These are phyloP conservation scores for Wickerhamomyces bovis DNA, from an alignment of 805 yeast species.

Conservation along the genomic window DNA sequence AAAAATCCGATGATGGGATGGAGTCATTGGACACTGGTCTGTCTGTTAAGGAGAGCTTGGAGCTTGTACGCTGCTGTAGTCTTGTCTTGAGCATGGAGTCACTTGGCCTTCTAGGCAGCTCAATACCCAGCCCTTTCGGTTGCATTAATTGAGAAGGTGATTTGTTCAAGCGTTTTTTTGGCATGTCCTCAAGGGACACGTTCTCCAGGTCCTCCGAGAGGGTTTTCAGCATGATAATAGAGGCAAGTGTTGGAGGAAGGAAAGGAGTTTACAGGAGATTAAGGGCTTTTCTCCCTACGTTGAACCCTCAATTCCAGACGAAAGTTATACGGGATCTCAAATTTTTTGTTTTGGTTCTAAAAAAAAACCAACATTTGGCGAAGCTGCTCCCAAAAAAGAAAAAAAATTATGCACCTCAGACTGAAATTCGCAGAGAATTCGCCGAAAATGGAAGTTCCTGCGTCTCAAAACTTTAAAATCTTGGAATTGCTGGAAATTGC, in stretches of 20 bases:
- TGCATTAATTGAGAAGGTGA: slow-evolving; percentile 3
- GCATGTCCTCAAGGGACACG: slow-evolving; percentile 10
- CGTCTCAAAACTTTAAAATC: background rate
- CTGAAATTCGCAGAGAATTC: background rate
- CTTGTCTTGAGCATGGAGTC: slow-evolving; percentile 15
- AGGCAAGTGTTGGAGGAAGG: background rate
- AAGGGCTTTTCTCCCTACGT: no score
- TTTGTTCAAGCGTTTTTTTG: slow-evolving; percentile 6
- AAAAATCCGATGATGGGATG: slow-evolving; percentile 15
- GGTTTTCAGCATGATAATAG: slow-evolving; percentile 3
- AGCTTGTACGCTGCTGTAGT: background rate
- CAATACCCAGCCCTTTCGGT: slow-evolving; percentile 18
- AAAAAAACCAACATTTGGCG: background rate
- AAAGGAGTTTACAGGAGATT: no score
- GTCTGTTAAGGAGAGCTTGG: slow-evolving; percentile 15
- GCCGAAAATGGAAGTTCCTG: background rate
- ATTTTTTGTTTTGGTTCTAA: background rate
- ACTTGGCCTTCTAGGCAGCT: slow-evolving; percentile 20
- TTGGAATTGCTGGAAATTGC: no score
- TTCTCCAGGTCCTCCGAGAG: slow-evolving; percentile 9
- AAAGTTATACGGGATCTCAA: background rate
- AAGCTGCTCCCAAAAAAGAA: background rate
- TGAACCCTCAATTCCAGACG: no score
- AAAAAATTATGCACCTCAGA: background rate
- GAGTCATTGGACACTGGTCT: slow-evolving; percentile 27